Evolutionary conservation across 768 basidiomycete species (phyloP), one percentile per base, ranked within the genome.

Genomic region (Pholiota conissans): DNA sequence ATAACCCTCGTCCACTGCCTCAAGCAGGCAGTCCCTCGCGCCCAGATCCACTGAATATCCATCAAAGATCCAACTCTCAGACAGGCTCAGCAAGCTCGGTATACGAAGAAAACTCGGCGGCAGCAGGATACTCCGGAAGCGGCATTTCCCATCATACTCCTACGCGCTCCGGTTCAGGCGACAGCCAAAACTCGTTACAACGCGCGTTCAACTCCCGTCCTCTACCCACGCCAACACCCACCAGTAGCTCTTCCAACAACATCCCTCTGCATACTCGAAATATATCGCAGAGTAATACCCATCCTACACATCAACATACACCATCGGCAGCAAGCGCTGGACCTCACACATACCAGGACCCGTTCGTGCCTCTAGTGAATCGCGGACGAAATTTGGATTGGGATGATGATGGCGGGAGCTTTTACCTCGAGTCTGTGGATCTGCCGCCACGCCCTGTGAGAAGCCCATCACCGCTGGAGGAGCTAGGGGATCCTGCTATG

Each of bases 401-500:
- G 22, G 42, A 45, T 22, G 53, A 45, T 18, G 53, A 54, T 26
- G 53, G 20, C 9, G 27, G 13, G n/a, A 54, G 53, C 29, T 54
- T 54, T 30, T 54, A 54, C 18, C 55, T 51, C 34, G 24, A 26
- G 49, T 62, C n/a, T 66, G 49, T 26, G 28, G 61, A 14, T 40
- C 57, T 13, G 59, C 57, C 14, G 59, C 61, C 14, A 7, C 28
- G 37, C 11, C 42, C 5, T 11, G 53, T 47, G 11, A 27, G 42
- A 13, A 54, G 53, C 20, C 53, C 53, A 22, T 29, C 40, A 18
- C 53, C 53, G 29, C 11, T 24, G 10, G 42, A 46, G 6, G 46
- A 49, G 61, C 45, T 45, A 8, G 59, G 65, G 6, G 71, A 73
- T 51, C 66, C 69, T 26, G 60, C 69, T 14, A 67, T 70, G 67